Percentiles rank a stretch among this genome's conserved stretches.
Conservation (phyloP, 495 filamentous ascomycete species). For the Penicillium lividum region DNA sequence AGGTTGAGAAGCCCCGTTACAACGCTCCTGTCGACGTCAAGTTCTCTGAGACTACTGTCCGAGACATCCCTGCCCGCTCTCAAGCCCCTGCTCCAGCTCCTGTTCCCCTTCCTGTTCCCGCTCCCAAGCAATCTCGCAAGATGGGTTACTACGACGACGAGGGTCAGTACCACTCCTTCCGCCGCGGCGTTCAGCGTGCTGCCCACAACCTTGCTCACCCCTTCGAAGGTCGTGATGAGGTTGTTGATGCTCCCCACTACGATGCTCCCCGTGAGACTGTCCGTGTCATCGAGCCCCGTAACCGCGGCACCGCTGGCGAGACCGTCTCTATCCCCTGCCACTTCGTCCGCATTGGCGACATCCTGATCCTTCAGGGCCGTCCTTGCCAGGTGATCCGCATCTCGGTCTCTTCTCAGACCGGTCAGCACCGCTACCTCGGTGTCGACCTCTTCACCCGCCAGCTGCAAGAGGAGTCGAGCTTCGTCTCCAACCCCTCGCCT, state of each 20-base stretch:
- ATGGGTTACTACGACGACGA: conserved; percentile 99
- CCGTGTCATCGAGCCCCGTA: conserved; percentile 55
- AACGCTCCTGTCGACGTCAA: conserved; percentile 37
- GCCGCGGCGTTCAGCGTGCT: conserved; percentile 79
- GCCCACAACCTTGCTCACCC: conserved; percentile 79
- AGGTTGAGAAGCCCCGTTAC: conserved; percentile 52
- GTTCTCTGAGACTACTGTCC: conserved; percentile 41
- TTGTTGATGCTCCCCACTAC: conserved; percentile 44
- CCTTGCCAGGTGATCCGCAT: conserved; percentile 99
- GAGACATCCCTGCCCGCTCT: conserved; percentile 22
- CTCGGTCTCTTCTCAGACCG: conserved; percentile 95
- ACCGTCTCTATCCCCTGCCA: conserved; percentile 98
- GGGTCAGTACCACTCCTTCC: conserved; percentile 93
- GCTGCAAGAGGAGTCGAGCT: conserved; percentile 97
- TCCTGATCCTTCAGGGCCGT: conserved; percentile 97
- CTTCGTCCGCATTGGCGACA: conserved; percentile 98
- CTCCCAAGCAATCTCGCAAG: conserved; percentile 53
- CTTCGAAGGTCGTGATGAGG: conserved; percentile 60
- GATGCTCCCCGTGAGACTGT: conserved; percentile 50
- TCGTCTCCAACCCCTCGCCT: conserved; percentile 93
- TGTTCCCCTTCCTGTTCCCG: conserved; percentile 13
- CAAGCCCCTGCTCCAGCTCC: conserved; percentile 14
- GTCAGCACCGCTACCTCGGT: conserved; percentile 99
- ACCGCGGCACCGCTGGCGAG: conserved; percentile 58
- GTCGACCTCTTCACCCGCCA: conserved; percentile 99